Evolutionary conservation across 495 filamentous ascomycete species (phyloP).

Genomic region (Neurospora sp.): DNA sequence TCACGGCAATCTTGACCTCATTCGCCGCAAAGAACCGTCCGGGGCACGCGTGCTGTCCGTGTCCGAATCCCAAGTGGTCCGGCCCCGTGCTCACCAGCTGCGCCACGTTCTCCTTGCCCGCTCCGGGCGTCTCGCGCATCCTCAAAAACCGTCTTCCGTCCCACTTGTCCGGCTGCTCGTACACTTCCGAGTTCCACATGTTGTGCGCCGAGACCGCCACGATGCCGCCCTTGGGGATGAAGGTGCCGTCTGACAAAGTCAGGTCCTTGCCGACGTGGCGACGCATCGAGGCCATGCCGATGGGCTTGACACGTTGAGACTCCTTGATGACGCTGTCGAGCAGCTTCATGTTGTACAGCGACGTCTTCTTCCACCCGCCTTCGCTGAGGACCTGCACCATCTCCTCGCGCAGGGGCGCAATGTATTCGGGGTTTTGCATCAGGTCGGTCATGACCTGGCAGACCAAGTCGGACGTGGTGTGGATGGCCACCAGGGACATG

Average conservation of each 20-base stretch:
- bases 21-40: constrained; percentile 35
- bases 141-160: constrained; percentile 39
- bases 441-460: constrained; percentile 29
- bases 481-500: constrained; percentile 21
- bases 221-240: constrained; percentile 38
- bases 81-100: constrained; percentile 37
- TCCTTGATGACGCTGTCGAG: constrained; percentile 44
- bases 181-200: constrained; percentile 32
- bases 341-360: constrained; percentile 41
- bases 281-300: constrained; percentile 27
- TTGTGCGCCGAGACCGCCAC: constrained; percentile 24
- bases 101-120: constrained; percentile 24
- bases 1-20: constrained; percentile 27
- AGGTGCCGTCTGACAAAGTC: constrained; percentile 37
- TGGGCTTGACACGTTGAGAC: constrained; percentile 30
- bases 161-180: constrained; percentile 32
- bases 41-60: constrained; percentile 30
- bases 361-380: constrained; percentile 35
- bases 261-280: constrained; percentile 28
- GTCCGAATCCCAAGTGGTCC: constrained; percentile 29
- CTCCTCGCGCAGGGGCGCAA: constrained; percentile 28
- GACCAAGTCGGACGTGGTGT: constrained; percentile 29
- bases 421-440: constrained; percentile 23
- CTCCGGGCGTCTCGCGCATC: constrained; percentile 18
- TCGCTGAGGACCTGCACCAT: constrained; percentile 21